Evolutionary conservation across 2,329 filamentous ascomycete species (phyloP).

Genomic region (Fusarium sp.): DNA sequence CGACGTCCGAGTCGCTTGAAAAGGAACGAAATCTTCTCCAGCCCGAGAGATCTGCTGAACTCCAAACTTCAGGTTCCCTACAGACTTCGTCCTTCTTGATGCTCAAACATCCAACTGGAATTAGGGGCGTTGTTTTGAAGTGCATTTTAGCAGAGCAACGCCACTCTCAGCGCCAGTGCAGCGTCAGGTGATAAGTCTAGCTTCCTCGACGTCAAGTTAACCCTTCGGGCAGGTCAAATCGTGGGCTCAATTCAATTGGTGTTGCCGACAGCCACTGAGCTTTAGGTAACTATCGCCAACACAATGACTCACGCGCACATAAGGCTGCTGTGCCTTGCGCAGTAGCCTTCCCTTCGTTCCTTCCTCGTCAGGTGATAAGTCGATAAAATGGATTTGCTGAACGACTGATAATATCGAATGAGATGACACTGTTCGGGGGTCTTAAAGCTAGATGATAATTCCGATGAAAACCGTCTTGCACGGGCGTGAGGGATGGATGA

Average conservation of each 20-base stretch:
- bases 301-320: too few relatives aligned
- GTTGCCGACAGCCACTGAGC: too few relatives aligned
- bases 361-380: not conserved
- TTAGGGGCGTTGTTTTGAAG: conserved; percentile 46
- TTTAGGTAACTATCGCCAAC: too few relatives aligned
- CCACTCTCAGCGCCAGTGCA: not conserved
- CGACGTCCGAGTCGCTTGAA: conserved; percentile 18
- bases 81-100: conserved; percentile 43
- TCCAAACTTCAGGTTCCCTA: conserved; percentile 29
- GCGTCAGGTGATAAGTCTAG: not conserved
- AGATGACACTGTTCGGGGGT: not conserved
- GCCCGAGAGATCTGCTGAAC: conserved; percentile 6
- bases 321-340: too few relatives aligned
- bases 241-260: too few relatives aligned
- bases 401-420: not conserved
- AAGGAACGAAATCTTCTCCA: conserved; percentile 49
- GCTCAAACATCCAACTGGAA: conserved; percentile 56
- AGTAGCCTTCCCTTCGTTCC: too few relatives aligned
- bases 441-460: not conserved
- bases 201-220: too few relatives aligned
- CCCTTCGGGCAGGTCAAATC: too few relatives aligned
- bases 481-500: not conserved
- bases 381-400: not conserved
- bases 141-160: conserved; percentile 29
- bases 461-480: not conserved